Conservation (phyloP, 148 eudicot genomes). For the Dysphania ambrosioides region DNA sequence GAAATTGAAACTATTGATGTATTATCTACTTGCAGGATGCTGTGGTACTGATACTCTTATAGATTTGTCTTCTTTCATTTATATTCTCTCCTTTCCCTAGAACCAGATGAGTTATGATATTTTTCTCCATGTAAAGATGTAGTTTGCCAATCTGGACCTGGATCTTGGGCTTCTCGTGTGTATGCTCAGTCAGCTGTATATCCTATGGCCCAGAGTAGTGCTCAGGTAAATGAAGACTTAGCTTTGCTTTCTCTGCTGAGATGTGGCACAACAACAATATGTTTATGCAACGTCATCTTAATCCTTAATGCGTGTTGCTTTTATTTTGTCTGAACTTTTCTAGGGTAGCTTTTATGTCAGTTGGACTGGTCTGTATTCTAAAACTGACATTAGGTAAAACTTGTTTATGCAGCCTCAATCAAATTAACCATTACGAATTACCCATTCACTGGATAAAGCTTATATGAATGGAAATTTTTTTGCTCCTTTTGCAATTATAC, state of each 20-base stretch:
- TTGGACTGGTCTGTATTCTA: not conserved
- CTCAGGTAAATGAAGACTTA: constrained; percentile 53
- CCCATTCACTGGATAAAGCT: not conserved
- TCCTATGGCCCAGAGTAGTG: constrained; percentile 98
- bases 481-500: not conserved
- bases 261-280: not conserved
- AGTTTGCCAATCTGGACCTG: constrained; percentile 99
- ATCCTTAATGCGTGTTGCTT: not conserved
- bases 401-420: not conserved
- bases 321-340: not conserved
- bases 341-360: not conserved
- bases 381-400: not conserved
- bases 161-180: constrained; percentile 86
- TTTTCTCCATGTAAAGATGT: constrained; percentile 53
- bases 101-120: not conserved
- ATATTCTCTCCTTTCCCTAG: not conserved
- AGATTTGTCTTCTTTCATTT: not conserved
- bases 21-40: not conserved
- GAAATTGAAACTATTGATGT: not conserved
- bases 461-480: not conserved
- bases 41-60: not conserved
- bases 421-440: not conserved
- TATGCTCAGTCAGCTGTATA: constrained; percentile 84
- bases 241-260: constrained; percentile 7
- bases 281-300: not conserved